phyloP scores from a whole-genome alignment of 2,329 filamentous ascomycete species.

The Penicillium sp. region DNA sequence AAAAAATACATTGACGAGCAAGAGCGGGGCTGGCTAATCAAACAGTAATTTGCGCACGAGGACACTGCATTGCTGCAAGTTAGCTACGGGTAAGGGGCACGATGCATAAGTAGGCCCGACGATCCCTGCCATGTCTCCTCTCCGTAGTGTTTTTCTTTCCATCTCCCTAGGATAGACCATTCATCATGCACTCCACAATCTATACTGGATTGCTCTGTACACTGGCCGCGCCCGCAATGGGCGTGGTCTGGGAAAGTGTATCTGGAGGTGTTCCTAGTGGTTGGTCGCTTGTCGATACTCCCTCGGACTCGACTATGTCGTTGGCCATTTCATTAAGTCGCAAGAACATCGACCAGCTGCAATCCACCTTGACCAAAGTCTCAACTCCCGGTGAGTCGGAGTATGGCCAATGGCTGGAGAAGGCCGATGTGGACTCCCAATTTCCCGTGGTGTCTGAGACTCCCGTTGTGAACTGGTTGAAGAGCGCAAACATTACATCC shows the following conservation, averaged over 20 bases:
- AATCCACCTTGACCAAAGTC: constrained; percentile 40
- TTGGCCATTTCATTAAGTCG: constrained; percentile 25
- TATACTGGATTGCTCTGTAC: constrained; percentile 22
- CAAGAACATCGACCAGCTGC: constrained; percentile 38
- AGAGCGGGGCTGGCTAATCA: neutral
- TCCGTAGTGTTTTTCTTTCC: neutral
- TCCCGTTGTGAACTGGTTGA: constrained; percentile 47
- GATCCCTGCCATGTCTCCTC: constrained; percentile 5
- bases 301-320: constrained; percentile 16
- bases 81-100: neutral
- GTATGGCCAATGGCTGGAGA: constrained; percentile 53
- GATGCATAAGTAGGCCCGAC: constrained; percentile 11
- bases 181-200: constrained; percentile 15
- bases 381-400: constrained; percentile 49
- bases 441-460: constrained; percentile 41
- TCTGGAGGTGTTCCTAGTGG: constrained; percentile 15
- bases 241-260: constrained; percentile 20
- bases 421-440: constrained; percentile 45
- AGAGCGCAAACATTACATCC: constrained; percentile 38
- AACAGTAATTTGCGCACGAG: neutral
- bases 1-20: neutral
- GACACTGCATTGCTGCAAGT: neutral
- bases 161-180: neutral
- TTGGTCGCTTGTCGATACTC: constrained; percentile 18
- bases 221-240: constrained; percentile 20